A percentile compares a stretch with the other conserved stretches of the same genome.
These are phyloP conservation scores for Leptodermis oblonga DNA, from an alignment of 257 asterid species.

Conservation along the genomic window DNA sequence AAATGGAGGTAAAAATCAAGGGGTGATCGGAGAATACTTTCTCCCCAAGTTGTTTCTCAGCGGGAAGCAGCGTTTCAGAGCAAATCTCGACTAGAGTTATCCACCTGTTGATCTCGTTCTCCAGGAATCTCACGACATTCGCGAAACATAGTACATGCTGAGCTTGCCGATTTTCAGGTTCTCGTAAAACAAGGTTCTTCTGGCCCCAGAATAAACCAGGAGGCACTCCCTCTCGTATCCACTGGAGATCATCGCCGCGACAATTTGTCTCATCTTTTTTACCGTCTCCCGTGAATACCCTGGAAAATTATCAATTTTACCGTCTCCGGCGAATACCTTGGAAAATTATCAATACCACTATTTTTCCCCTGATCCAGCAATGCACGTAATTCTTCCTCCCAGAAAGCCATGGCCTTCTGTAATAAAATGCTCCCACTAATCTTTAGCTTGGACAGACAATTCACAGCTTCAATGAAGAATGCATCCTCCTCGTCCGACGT, in stretches of 20 bases:
- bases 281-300: slow-evolving; percentile 39
- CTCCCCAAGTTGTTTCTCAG: slow-evolving; percentile 50
- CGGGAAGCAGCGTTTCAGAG: slow-evolving; percentile 43
- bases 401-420: slow-evolving; percentile 63
- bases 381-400: slow-evolving; percentile 62
- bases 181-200: slow-evolving; percentile 47
- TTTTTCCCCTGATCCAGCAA: slow-evolving; percentile 30
- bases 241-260: slow-evolving; percentile 50
- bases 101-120: slow-evolving; percentile 70
- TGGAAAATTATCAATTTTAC: too few relatives aligned
- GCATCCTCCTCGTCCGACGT: slow-evolving; percentile 52
- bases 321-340: too few relatives aligned
- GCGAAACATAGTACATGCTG: slow-evolving; percentile 62
- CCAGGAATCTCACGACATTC: slow-evolving; percentile 64
- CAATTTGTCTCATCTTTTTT: slow-evolving; percentile 45
- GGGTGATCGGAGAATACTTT: slow-evolving; percentile 47
- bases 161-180: slow-evolving; percentile 51
- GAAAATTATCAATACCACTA: slow-evolving; percentile 7
- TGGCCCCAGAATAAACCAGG: slow-evolving; percentile 56
- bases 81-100: slow-evolving; percentile 44
- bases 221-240: slow-evolving; percentile 76
- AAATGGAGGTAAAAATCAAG: slow-evolving; percentile 22
- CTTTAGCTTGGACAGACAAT: slow-evolving; percentile 43
- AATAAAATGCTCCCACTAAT: slow-evolving; percentile 50
- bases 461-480: slow-evolving; percentile 50